Evolutionary conservation across 805 yeast species (phyloP).

Genomic region (Kockiozyma suomiensis): DNA sequence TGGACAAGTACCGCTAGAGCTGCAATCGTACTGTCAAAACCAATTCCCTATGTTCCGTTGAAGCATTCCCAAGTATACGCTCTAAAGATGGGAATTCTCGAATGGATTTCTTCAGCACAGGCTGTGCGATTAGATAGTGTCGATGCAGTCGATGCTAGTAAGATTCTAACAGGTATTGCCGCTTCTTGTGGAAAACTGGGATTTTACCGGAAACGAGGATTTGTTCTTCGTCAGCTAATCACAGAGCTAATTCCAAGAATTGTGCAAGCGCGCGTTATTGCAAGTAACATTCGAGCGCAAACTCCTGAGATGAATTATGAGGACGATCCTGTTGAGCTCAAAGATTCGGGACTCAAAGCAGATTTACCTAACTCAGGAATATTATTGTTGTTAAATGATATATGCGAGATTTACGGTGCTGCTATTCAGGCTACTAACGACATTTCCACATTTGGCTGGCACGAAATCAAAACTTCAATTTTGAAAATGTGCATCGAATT

Average conservation of each 20-base stretch:
- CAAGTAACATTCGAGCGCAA: background rate
- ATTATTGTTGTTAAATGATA: slow-evolving; percentile 50
- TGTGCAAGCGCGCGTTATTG: slow-evolving; percentile 29
- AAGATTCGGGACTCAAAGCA: slow-evolving; percentile 6
- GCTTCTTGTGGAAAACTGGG: slow-evolving; percentile 63
- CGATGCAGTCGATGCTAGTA: slow-evolving; percentile 35
- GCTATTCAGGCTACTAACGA: slow-evolving; percentile 35
- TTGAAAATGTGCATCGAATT: slow-evolving; percentile 56
- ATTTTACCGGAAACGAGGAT: slow-evolving; percentile 66
- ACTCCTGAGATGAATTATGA: background rate
- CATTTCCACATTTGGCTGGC: slow-evolving; percentile 51
- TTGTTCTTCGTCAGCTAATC: slow-evolving; percentile 67
- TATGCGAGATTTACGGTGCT: slow-evolving; percentile 58
- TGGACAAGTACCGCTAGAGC: slow-evolving; percentile 49
- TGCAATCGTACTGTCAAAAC: slow-evolving; percentile 49
- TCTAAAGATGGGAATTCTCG: slow-evolving; percentile 33
- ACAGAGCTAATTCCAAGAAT: slow-evolving; percentile 44
- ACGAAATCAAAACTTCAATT: slow-evolving; percentile 57
- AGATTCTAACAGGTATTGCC: slow-evolving; percentile 67
- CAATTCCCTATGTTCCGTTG: slow-evolving; percentile 32
- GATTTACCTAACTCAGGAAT: slow-evolving; percentile 41
- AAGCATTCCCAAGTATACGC: slow-evolving; percentile 9
- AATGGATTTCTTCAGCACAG: slow-evolving; percentile 31
- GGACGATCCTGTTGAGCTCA: background rate
- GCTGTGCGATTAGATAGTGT: slow-evolving; percentile 28